These are phyloP conservation scores for Candida berthetii DNA, from an alignment of 805 yeast species.

Conservation along the genomic window DNA sequence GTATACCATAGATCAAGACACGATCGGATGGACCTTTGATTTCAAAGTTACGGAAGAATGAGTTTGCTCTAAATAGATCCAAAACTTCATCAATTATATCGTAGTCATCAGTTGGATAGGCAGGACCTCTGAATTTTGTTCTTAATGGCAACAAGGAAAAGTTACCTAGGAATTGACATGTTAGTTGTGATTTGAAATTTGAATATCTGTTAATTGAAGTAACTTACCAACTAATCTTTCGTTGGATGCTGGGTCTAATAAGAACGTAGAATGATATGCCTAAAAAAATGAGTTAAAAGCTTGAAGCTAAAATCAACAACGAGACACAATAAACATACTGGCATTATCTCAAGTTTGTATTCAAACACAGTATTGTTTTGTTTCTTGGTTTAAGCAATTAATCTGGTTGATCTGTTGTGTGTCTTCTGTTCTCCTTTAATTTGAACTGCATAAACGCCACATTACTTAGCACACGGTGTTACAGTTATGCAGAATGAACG, in stretches of 20 bases:
- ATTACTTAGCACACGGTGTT: too few species aligned
- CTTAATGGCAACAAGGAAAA: slow-evolving; percentile 79
- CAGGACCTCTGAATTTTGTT: slow-evolving; percentile 86
- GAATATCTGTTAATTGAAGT: too few species aligned
- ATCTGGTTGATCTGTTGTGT: too few species aligned
- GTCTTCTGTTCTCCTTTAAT: too few species aligned
- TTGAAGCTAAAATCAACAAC: too few species aligned
- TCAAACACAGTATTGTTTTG: too few species aligned
- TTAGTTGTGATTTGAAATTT: too few species aligned
- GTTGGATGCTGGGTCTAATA: slow-evolving; percentile 50
- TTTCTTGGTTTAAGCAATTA: too few species aligned
- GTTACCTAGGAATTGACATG: slow-evolving; percentile 47
- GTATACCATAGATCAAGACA: slow-evolving; percentile 86
- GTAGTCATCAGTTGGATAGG: slow-evolving; percentile 74
- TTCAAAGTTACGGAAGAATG: slow-evolving; percentile 95
- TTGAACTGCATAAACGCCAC: too few species aligned
- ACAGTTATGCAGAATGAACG: too few species aligned
- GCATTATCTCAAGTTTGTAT: too few species aligned
- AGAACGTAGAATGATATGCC: slow-evolving; percentile 79
- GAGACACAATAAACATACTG: too few species aligned
- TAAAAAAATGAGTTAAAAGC: slow-evolving; percentile 10
- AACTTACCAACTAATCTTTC: slow-evolving; percentile 54
- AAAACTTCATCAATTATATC: slow-evolving; percentile 90
- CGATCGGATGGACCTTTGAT: slow-evolving; percentile 95
- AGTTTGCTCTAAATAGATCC: slow-evolving; percentile 91